A percentile compares a stretch with the other conserved stretches of the same genome.
Evolutionary conservation across 2,329 filamentous ascomycete species (phyloP).

Genomic region (Monosporascus sp.): DNA sequence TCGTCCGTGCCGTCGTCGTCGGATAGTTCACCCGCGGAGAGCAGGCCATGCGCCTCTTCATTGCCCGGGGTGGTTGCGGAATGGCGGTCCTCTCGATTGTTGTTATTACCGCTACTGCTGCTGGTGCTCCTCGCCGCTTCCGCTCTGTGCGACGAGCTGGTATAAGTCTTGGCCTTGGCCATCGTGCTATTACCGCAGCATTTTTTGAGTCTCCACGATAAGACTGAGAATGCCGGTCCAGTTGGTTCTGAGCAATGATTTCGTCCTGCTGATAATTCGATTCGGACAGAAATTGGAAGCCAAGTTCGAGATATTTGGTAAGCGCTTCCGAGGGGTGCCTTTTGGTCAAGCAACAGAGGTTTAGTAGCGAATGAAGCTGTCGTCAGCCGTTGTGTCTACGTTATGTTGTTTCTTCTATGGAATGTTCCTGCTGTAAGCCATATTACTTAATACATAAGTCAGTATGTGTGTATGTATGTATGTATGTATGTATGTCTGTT

Average conservation of each 20-base stretch:
- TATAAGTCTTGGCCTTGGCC: conserved; percentile 35
- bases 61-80: conserved; percentile 19
- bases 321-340: too few species aligned
- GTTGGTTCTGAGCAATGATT: conserved; percentile 7
- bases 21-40: conserved; percentile 20
- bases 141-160: conserved; percentile 18
- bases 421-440: too few species aligned
- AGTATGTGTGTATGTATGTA: too few species aligned
- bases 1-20: conserved; percentile 20
- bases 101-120: conserved; percentile 2
- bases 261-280: neutral
- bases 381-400: too few species aligned
- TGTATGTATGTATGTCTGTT: neutral
- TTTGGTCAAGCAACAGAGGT: too few species aligned
- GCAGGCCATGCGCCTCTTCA: conserved; percentile 35
- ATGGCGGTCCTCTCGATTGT: conserved; percentile 9
- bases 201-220: conserved; percentile 21
- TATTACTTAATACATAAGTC: too few species aligned
- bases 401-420: too few species aligned
- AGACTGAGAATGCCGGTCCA: conserved; percentile 2
- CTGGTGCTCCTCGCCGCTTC: conserved; percentile 4
- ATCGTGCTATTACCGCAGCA: conserved; percentile 36
- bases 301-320: too few species aligned
- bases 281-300: too few species aligned
- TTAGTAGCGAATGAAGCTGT: too few species aligned